These are phyloP conservation scores for Didymella exigua DNA, from an alignment of 2,329 filamentous ascomycete species.

Conservation along the genomic window DNA sequence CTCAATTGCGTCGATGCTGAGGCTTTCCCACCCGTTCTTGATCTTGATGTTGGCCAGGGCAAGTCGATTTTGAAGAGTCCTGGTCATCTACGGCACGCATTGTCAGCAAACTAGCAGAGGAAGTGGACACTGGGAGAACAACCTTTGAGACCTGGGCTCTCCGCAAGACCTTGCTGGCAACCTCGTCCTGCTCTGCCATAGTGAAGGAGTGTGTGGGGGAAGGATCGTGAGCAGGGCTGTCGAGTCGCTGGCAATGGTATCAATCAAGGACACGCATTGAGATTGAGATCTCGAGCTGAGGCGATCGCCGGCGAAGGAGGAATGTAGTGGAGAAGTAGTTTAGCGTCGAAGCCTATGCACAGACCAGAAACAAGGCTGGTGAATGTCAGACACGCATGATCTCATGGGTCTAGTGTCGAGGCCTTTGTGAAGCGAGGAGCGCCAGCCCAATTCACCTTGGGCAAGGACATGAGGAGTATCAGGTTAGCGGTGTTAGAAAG, in stretches of 20 bases:
- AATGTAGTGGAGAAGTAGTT: constrained; percentile 17
- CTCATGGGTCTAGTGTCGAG: constrained; percentile 8
- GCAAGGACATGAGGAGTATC: background rate
- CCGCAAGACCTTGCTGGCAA: constrained; percentile 51
- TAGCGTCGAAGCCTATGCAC: constrained; percentile 13
- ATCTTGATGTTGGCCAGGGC: constrained; percentile 97
- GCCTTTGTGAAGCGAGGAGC: constrained; percentile 9
- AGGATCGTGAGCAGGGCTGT: constrained; percentile 1
- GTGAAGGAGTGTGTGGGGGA: constrained; percentile 22
- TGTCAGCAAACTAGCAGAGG: constrained; percentile 11
- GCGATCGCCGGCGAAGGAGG: constrained; percentile 18
- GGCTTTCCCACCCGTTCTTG: constrained; percentile 91
- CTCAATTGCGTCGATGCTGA: constrained; percentile 84
- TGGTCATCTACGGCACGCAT: constrained; percentile 72
- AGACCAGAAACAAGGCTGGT: constrained; percentile 16
- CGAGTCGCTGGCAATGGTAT: constrained; percentile 5
- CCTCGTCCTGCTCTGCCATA: constrained; percentile 48
- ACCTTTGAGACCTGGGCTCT: constrained; percentile 54
- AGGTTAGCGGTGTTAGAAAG: background rate
- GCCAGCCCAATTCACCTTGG: constrained; percentile 5
- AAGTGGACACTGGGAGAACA: constrained; percentile 16
- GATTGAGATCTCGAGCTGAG: constrained; percentile 14
- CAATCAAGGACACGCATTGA: constrained; percentile 10
- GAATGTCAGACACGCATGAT: constrained; percentile 17
- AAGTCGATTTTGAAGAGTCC: constrained; percentile 89